Conservation (phyloP, 805 yeast genomes). For the Sugiyamaella qingdaonensis region DNA sequence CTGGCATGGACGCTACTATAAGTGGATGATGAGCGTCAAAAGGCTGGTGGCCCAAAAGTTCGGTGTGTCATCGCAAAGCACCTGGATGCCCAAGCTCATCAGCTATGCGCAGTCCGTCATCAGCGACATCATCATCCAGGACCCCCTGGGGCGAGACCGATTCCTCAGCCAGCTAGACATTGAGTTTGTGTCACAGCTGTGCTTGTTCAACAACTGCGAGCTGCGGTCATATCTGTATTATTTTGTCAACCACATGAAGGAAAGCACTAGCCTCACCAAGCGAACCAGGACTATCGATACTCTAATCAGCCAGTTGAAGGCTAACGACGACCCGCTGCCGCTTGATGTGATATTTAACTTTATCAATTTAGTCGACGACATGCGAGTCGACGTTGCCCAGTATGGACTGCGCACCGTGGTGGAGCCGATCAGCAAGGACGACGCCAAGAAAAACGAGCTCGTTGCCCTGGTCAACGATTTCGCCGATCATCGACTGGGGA, state of each 20-base stretch:
- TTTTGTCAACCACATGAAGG: constrained; percentile 7
- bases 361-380: constrained; percentile 10
- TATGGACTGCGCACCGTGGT: not conserved
- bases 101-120: constrained; percentile 9
- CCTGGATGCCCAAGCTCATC: constrained; percentile 18
- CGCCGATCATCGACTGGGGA: not conserved
- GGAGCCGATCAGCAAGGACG: constrained; percentile 1
- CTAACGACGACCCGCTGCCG: not conserved
- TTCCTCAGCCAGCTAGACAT: constrained; percentile 15
- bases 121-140: constrained; percentile 9
- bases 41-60: not conserved
- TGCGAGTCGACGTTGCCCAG: constrained; percentile 9
- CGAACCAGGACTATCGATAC: not conserved
- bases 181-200: constrained; percentile 18
- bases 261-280: not conserved
- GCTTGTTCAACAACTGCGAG: constrained; percentile 15
- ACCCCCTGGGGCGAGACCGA: constrained; percentile 2
- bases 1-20: constrained; percentile 13
- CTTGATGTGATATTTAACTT: not conserved
- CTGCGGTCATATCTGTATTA: constrained; percentile 5
- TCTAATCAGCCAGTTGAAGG: not conserved
- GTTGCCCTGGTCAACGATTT: constrained; percentile 9
- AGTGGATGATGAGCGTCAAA: not conserved
- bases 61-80: constrained; percentile 7
- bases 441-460: constrained; percentile 11